Conservation (phyloP, 1,139 yeast species). For the Hemisphaericaspora lyxosophila region DNA sequence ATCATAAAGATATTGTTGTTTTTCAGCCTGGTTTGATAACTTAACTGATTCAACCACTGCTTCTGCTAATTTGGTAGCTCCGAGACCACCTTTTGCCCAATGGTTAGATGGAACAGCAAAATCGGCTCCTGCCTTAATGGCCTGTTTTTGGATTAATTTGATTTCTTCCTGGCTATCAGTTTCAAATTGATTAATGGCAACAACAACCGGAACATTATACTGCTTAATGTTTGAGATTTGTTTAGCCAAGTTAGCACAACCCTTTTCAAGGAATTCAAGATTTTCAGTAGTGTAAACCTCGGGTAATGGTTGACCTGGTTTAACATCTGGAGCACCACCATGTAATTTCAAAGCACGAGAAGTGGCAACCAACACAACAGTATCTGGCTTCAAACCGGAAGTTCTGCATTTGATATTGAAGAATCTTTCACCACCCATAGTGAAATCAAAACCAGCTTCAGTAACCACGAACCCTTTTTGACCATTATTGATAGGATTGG, state of each 20-base stretch:
- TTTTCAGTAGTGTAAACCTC: constrained; percentile 66
- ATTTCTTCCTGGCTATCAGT: constrained; percentile 71
- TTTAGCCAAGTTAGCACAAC: constrained; percentile 72
- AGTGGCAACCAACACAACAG: constrained; percentile 77
- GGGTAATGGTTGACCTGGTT: constrained; percentile 77
- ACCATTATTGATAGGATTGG: constrained; percentile 45
- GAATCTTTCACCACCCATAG: constrained; percentile 88
- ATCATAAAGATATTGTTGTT: constrained; percentile 60
- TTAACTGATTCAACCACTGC: constrained; percentile 64
- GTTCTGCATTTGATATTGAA: constrained; percentile 78
- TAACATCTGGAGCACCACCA: constrained; percentile 83
- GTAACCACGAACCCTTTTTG: constrained; percentile 70
- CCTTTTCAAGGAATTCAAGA: constrained; percentile 60
- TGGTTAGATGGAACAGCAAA: constrained; percentile 76
- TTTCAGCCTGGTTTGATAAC: constrained; percentile 25
- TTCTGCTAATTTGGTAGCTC: constrained; percentile 67
- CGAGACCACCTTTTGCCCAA: constrained; percentile 81
- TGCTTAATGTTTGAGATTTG: constrained; percentile 70
- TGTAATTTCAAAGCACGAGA: constrained; percentile 77
- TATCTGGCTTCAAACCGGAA: constrained; percentile 69
- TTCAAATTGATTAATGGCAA: constrained; percentile 74
- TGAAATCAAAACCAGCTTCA: constrained; percentile 84
- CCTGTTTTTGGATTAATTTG: constrained; percentile 59
- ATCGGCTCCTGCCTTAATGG: constrained; percentile 70
- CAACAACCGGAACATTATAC: constrained; percentile 76